A percentile compares a stretch with the other conserved stretches of the same genome.
These are phyloP conservation scores for Oxyria digyna DNA, from an alignment of 148 eudicot genomes.

Conservation along the genomic window DNA sequence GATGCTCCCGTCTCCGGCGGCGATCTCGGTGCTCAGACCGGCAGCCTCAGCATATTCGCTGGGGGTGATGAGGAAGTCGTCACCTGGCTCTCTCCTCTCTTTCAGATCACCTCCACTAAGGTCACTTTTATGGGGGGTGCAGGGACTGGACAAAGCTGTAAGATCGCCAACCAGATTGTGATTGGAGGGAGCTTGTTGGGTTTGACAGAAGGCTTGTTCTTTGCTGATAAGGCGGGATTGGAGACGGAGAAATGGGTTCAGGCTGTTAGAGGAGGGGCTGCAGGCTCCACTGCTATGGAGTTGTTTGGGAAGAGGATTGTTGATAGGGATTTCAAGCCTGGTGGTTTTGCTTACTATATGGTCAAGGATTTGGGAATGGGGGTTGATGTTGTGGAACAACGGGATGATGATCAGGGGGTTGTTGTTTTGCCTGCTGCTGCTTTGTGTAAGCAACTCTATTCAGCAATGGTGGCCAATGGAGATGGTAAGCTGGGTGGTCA, in stretches of 20 bases:
- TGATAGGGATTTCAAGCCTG: constrained; percentile 58
- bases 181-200: constrained; percentile 74
- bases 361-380: constrained; percentile 96
- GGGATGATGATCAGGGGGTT: constrained; percentile 15
- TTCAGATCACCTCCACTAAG: constrained; percentile 42
- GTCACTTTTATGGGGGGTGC: constrained; percentile 49
- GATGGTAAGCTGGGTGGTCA: constrained; percentile 82
- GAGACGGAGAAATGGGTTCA: constrained; percentile 43
- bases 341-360: constrained; percentile 88
- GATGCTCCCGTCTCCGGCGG: constrained; percentile 94
- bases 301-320: constrained; percentile 71
- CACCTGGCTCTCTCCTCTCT: constrained; percentile 50
- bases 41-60: constrained; percentile 53
- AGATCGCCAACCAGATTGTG: constrained; percentile 74
- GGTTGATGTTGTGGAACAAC: constrained; percentile 44
- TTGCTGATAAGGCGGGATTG: constrained; percentile 56
- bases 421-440: constrained; percentile 68
- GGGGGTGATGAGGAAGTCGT: constrained; percentile 52
- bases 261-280: constrained; percentile 69
- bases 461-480: constrained; percentile 80
- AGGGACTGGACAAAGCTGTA: constrained; percentile 69
- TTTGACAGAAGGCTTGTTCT: constrained; percentile 76
- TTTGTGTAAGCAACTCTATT: constrained; percentile 66
- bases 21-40: constrained; percentile 66
- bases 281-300: constrained; percentile 72